Evolutionary conservation across 2,329 filamentous ascomycete genomes (phyloP).

Genomic region (Fusarium torulosum): DNA sequence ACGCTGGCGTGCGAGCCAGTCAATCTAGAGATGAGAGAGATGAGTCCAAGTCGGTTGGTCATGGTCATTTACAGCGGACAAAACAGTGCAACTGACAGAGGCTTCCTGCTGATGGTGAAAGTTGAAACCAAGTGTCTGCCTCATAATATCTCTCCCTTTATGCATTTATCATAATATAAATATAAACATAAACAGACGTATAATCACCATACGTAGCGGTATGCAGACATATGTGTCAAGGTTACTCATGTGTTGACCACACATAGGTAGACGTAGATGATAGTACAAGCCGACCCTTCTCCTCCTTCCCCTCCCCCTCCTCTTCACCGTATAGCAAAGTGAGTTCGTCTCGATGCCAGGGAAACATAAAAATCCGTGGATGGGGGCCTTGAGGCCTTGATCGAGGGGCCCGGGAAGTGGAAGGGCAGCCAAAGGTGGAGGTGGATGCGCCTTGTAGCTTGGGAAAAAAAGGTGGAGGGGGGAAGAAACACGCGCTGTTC

Average conservation of each 20-base stretch:
- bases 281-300: conserved; percentile 16
- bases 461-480: conserved; percentile 31
- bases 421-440: conserved; percentile 34
- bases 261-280: neutral
- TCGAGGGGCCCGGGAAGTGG: conserved; percentile 25
- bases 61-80: conserved; percentile 27
- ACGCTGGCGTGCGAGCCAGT: conserved; percentile 38
- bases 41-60: conserved; percentile 35
- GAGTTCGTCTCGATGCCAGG: conserved; percentile 10
- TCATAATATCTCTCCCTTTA: neutral
- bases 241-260: conserved; percentile 10
- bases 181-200: neutral
- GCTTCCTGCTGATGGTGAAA: neutral
- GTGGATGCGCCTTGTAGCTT: conserved; percentile 29
- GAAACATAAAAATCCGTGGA: conserved; percentile 10
- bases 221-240: neutral
- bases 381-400: conserved; percentile 36
- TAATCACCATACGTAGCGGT: neutral
- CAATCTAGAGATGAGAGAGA: conserved; percentile 38
- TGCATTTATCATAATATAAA: neutral
- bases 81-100: conserved; percentile 17
- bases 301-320: conserved; percentile 3
- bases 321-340: conserved; percentile 17
- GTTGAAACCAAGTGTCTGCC: neutral
- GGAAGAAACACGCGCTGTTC: conserved; percentile 40